A percentile compares a stretch with the other conserved stretches of the same genome.
Evolutionary conservation across 345 rosid genomes (phyloP).

Genomic region (Eucalyptus tenuipes): DNA sequence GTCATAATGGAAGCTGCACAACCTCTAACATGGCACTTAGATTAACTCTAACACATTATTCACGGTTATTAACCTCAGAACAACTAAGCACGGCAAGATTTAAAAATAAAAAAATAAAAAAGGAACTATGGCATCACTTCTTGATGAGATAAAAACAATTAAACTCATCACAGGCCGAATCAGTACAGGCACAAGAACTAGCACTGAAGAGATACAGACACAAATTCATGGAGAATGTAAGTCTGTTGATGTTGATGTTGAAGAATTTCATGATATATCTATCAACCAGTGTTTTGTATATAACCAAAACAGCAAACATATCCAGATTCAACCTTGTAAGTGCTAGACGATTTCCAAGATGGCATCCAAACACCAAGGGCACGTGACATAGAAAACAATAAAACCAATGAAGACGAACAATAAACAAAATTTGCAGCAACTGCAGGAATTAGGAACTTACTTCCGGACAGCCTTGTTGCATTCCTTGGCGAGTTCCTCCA

Average conservation of each 20-base stretch:
- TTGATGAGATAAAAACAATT: not conserved
- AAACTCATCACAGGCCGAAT: not conserved
- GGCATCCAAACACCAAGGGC: not conserved
- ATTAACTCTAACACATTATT: not conserved
- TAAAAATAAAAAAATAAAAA: no score
- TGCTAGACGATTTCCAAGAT: not conserved
- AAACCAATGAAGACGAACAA: not conserved
- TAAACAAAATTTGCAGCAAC: not conserved
- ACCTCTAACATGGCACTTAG: not conserved
- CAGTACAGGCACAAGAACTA: not conserved
- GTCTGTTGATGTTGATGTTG: not conserved
- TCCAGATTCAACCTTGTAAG: not conserved
- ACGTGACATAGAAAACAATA: not conserved
- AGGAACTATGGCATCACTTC: not conserved
- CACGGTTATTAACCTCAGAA: not conserved
- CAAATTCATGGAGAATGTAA: not conserved
- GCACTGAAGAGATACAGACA: not conserved
- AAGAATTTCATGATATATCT: not conserved
- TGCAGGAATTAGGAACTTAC: not conserved
- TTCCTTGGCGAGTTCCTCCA: constrained; percentile 49
- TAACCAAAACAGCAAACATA: not conserved
- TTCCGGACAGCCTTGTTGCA: constrained; percentile 72
- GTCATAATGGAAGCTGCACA: fast-evolving
- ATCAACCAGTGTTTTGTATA: not conserved
- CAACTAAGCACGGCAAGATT: fast-evolving